Percentiles rank a stretch among this genome's conserved stretches.
These are phyloP conservation scores for Sabuloglossum arenarium DNA, from an alignment of 495 filamentous ascomycete genomes.

Conservation along the genomic window DNA sequence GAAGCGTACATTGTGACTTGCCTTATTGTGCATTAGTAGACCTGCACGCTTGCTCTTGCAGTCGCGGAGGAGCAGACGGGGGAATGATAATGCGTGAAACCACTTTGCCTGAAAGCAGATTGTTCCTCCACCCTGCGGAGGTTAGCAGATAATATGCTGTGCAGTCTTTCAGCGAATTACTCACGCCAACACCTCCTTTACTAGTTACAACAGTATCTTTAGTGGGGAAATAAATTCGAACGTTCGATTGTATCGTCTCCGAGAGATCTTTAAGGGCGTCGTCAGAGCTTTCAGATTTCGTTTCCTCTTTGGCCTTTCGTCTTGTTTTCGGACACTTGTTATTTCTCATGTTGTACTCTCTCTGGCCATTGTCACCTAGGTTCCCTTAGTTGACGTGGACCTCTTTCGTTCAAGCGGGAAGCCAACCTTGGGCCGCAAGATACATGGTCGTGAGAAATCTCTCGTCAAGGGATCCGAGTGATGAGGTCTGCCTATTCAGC, in stretches of 20 bases:
- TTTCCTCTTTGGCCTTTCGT: not conserved
- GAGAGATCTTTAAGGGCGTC: conserved; percentile 3
- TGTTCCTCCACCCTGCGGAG: conserved; percentile 42
- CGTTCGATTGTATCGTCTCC: conserved; percentile 25
- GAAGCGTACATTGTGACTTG: conserved; percentile 7
- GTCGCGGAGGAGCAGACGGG: conserved; percentile 47
- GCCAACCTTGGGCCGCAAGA: conserved; percentile 45
- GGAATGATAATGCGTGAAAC: conserved; percentile 47
- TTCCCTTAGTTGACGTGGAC: not conserved
- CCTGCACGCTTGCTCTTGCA: conserved; percentile 43
- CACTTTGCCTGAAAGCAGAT: conserved; percentile 54
- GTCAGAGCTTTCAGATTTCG: conserved; percentile 5
- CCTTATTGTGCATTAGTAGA: conserved; percentile 78
- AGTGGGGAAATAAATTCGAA: conserved; percentile 73
- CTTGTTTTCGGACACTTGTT: conserved; percentile 4
- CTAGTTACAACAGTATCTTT: conserved; percentile 44
- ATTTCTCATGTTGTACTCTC: conserved; percentile 30
- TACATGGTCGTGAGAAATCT: conserved; percentile 53
- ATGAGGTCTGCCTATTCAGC: conserved; percentile 39
- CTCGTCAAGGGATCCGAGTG: conserved; percentile 51
- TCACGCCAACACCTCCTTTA: conserved; percentile 27
- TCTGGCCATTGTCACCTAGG: conserved; percentile 36
- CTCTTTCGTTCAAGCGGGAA: conserved; percentile 2
- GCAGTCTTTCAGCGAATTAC: not conserved
- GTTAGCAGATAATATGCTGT: conserved; percentile 12